These are phyloP conservation scores for Saposhnikovia divaricata DNA, from an alignment of 129 eudicot species.

Conservation along the genomic window DNA sequence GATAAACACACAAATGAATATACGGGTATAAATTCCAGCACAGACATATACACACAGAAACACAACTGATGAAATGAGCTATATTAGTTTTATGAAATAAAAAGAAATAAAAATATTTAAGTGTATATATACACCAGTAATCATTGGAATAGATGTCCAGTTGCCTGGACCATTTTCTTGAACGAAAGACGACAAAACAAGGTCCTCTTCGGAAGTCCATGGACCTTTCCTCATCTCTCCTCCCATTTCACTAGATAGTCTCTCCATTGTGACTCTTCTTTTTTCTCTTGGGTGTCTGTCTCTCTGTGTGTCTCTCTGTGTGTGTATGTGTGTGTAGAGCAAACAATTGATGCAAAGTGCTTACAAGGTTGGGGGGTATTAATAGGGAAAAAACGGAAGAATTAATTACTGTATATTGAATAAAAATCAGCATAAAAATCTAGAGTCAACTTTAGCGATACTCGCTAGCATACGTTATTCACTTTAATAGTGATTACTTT, in stretches of 20 bases:
- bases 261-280: background rate
- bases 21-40: too few relatives aligned
- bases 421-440: too few relatives aligned
- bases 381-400: background rate
- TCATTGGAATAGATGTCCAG: constrained; percentile 37
- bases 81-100: background rate
- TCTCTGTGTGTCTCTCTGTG: background rate
- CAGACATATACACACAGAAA: background rate
- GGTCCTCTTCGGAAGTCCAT: constrained; percentile 44
- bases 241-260: background rate
- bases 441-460: too few relatives aligned
- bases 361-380: background rate
- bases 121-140: constrained; percentile 19
- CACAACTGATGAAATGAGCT: background rate
- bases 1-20: background rate
- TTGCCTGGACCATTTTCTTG: constrained; percentile 44
- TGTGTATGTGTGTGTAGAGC: background rate
- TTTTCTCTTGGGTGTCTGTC: background rate
- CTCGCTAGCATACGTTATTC: too few relatives aligned
- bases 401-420: too few relatives aligned
- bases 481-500: too few relatives aligned
- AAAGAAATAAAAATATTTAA: background rate
- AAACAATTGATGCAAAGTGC: background rate
- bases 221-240: constrained; percentile 29
- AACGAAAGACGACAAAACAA: constrained; percentile 28